Conservation (phyloP, 352 stramenopile genomes). For the Bremia lactucae region DNA sequence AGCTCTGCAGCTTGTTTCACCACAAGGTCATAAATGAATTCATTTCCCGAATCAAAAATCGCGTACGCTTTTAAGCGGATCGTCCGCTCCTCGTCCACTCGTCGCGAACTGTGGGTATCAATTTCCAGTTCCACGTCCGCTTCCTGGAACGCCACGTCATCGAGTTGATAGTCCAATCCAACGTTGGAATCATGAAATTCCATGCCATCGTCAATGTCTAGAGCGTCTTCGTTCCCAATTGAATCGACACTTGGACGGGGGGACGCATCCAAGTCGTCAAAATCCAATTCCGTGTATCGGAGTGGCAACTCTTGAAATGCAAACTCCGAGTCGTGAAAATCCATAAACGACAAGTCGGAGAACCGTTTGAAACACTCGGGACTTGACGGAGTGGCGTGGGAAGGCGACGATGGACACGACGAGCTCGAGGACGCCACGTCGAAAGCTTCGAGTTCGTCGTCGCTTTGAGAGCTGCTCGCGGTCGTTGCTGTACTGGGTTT, state of each 20-base stretch:
- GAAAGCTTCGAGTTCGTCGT: slow-evolving; percentile 13
- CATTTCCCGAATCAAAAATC: slow-evolving; percentile 43
- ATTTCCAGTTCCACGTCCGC: no score
- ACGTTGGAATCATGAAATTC: slow-evolving; percentile 38
- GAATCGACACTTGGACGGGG: no score
- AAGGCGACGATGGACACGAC: slow-evolving; percentile 35
- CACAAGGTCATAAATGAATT: slow-evolving; percentile 44
- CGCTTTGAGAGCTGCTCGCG: slow-evolving; percentile 20
- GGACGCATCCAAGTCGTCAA: slow-evolving; percentile 26
- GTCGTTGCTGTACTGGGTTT: slow-evolving; percentile 28
- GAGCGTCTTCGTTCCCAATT: slow-evolving; percentile 26
- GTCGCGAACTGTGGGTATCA: no score
- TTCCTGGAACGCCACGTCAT: slow-evolving; percentile 37
- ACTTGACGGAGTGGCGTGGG: slow-evolving; percentile 21
- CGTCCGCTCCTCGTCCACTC: slow-evolving; percentile 32
- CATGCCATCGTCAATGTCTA: slow-evolving; percentile 29
- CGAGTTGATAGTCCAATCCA: slow-evolving; percentile 23
- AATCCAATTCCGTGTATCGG: slow-evolving; percentile 20
- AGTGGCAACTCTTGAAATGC: slow-evolving; percentile 22
- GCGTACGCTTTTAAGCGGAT: slow-evolving; percentile 35
- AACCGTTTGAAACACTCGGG: slow-evolving; percentile 38
- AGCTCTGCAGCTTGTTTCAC: slow-evolving; percentile 45
- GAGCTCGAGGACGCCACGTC: slow-evolving; percentile 24
- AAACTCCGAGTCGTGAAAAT: slow-evolving; percentile 64
- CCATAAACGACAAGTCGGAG: slow-evolving; percentile 38